These are phyloP conservation scores for Agrocybe pediades DNA, from an alignment of 768 basidiomycete genomes.

Conservation along the genomic window DNA sequence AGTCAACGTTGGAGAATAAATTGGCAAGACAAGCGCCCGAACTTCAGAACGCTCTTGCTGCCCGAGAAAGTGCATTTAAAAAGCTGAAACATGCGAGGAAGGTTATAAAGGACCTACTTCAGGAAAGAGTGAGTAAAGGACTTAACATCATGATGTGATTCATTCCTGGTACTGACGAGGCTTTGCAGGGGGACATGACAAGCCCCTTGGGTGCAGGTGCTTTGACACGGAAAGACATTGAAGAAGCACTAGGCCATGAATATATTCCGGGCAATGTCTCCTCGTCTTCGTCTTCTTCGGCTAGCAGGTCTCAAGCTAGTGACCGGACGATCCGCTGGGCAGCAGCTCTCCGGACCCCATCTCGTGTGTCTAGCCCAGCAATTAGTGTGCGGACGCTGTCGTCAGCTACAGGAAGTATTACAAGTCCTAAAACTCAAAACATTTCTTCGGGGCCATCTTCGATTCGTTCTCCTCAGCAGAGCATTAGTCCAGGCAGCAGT, in stretches of 20 bases:
- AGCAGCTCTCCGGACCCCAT: not conserved
- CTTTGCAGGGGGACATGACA: constrained; percentile 21
- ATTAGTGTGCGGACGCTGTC: not conserved
- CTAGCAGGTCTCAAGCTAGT: constrained; percentile 14
- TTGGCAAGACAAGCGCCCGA: constrained; percentile 28
- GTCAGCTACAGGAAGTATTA: not conserved
- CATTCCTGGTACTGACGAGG: not conserved
- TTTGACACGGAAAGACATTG: constrained; percentile 23
- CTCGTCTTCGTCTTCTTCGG: constrained; percentile 13
- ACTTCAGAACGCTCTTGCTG: constrained; percentile 30
- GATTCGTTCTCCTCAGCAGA: not conserved
- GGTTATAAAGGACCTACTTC: constrained; percentile 42
- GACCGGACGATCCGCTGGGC: constrained; percentile 24
- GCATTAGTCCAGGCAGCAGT: not conserved
- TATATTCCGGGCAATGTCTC: constrained; percentile 10
- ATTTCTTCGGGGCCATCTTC: not conserved
- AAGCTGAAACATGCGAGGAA: constrained; percentile 39
- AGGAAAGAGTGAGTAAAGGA: constrained; percentile 45
- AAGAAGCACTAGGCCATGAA: constrained; percentile 25
- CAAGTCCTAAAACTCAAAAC: not conserved
- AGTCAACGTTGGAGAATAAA: constrained; percentile 32
- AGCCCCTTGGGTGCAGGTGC: constrained; percentile 15
- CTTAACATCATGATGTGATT: no score
- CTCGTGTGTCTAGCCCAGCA: not conserved
- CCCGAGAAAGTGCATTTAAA: constrained; percentile 31